phyloP scores from a whole-genome alignment of 768 basidiomycete genomes.

The Lactarius hatsudake region DNA sequence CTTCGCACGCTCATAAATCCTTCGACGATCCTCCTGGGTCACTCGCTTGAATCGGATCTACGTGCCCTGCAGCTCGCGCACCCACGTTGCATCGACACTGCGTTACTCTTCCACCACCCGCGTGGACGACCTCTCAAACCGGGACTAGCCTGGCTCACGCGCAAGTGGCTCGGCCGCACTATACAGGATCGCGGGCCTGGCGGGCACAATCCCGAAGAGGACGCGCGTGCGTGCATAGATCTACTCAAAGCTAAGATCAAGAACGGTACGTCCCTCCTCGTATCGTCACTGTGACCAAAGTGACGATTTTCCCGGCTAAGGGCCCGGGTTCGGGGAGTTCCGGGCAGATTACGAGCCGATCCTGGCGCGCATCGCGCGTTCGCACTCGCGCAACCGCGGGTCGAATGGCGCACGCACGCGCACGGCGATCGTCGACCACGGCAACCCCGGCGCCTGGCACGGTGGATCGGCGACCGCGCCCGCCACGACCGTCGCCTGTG shows the following conservation, averaged over 20 bases:
- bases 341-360: constrained; percentile 83
- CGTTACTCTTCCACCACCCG: constrained; percentile 87
- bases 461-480: constrained; percentile 60
- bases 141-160: constrained; percentile 94
- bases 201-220: constrained; percentile 94
- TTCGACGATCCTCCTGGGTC: constrained; percentile 83
- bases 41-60: constrained; percentile 94
- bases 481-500: constrained; percentile 70
- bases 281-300: too few species aligned
- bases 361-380: constrained; percentile 77
- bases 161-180: constrained; percentile 87
- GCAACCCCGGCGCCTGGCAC: constrained; percentile 81
- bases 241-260: constrained; percentile 79
- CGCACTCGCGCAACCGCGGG: constrained; percentile 29
- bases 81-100: constrained; percentile 87
- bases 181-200: constrained; percentile 84
- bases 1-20: constrained; percentile 59
- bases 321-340: constrained; percentile 81
- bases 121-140: constrained; percentile 92
- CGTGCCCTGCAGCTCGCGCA: constrained; percentile 85
- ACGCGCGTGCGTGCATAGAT: constrained; percentile 85
- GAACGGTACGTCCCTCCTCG: constrained; percentile 47
- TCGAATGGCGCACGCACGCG: constrained; percentile 38
- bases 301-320: constrained; percentile 31
- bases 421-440: constrained; percentile 79